Conservation (phyloP, 2,329 filamentous ascomycete genomes). For the Pleoardoris graminearum region DNA sequence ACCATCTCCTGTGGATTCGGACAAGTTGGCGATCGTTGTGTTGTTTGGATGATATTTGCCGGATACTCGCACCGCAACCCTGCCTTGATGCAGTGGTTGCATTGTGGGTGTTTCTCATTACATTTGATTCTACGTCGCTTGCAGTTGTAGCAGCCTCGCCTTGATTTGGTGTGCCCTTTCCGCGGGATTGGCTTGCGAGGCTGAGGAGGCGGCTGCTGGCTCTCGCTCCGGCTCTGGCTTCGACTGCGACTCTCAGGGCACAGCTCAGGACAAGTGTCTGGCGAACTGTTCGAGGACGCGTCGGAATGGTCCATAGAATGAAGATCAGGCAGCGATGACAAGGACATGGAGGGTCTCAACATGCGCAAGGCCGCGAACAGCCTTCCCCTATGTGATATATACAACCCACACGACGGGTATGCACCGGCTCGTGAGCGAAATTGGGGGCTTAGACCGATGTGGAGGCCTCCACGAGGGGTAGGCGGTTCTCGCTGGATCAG, state of each 20-base stretch:
- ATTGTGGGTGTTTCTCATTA: constrained; percentile 66
- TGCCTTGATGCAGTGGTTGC: constrained; percentile 65
- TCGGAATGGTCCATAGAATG: constrained; percentile 28
- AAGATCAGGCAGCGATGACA: constrained; percentile 27
- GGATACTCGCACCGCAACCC: constrained; percentile 68
- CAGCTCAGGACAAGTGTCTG: constrained; percentile 25
- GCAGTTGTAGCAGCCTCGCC: constrained; percentile 68
- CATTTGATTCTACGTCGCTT: constrained; percentile 70
- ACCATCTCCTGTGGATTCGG: constrained; percentile 32
- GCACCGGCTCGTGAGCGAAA: constrained; percentile 23
- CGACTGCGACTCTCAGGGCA: constrained; percentile 21
- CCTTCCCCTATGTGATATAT: constrained; percentile 34
- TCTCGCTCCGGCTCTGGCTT: constrained; percentile 11
- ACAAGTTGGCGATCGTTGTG: constrained; percentile 24
- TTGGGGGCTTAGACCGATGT: constrained; percentile 39
- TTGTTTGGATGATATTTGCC: constrained; percentile 42
- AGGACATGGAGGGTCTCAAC: constrained; percentile 14
- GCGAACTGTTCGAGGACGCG: constrained; percentile 40
- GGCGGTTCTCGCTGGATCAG: constrained; percentile 26
- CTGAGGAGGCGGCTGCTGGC: constrained; percentile 20
- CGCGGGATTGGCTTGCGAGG: constrained; percentile 47
- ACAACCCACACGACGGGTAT: constrained; percentile 17
- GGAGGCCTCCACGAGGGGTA: constrained; percentile 25
- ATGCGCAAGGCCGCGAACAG: constrained; percentile 18
- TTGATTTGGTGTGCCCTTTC: constrained; percentile 67